Percentiles rank a stretch among this genome's conserved stretches.
Evolutionary conservation across 2,329 filamentous ascomycete genomes (phyloP).

Genomic region (Colletotrichum orchidophilum): DNA sequence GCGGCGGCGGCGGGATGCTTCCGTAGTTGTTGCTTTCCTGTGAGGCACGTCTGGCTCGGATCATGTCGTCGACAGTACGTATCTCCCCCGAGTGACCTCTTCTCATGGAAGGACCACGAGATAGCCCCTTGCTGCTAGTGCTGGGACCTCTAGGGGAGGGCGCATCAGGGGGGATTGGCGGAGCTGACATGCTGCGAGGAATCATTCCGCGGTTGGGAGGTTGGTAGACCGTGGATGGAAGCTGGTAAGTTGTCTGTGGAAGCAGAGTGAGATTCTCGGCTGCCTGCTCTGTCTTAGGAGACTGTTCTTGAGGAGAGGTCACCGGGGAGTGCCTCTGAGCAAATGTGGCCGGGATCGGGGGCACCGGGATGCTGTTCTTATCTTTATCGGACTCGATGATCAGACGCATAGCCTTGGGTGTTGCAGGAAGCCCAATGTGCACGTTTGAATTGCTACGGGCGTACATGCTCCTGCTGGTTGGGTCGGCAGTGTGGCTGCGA

Average conservation of each 20-base stretch:
- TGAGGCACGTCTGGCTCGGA: slow-evolving; percentile 20
- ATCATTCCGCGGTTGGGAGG: slow-evolving; percentile 60
- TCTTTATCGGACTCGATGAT: slow-evolving; percentile 71
- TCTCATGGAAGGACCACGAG: slow-evolving; percentile 43
- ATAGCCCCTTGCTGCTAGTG: slow-evolving; percentile 37
- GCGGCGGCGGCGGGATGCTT: slow-evolving; percentile 61
- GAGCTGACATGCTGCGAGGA: slow-evolving; percentile 70
- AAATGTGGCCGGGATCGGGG: slow-evolving; percentile 60
- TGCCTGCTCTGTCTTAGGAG: slow-evolving; percentile 45
- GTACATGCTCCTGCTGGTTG: slow-evolving; percentile 60
- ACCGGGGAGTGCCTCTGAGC: slow-evolving; percentile 52
- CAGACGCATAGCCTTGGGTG: slow-evolving; percentile 89
- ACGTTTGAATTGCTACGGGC: slow-evolving; percentile 52
- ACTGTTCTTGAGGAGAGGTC: slow-evolving; percentile 46
- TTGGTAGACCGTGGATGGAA: slow-evolving; percentile 65
- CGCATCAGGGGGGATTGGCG: slow-evolving; percentile 50
- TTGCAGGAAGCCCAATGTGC: slow-evolving; percentile 84
- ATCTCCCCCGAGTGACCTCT: slow-evolving; percentile 49
- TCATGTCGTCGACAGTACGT: slow-evolving; percentile 59
- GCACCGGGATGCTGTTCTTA: slow-evolving; percentile 45
- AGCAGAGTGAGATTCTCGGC: slow-evolving; percentile 56
- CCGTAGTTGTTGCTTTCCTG: slow-evolving; percentile 49
- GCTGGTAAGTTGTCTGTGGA: slow-evolving; percentile 43
- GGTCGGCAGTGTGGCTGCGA: slow-evolving; percentile 74
- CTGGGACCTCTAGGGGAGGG: slow-evolving; percentile 46